Conservation (phyloP, 345 rosid species). For the Citrus trifoliata region DNA sequence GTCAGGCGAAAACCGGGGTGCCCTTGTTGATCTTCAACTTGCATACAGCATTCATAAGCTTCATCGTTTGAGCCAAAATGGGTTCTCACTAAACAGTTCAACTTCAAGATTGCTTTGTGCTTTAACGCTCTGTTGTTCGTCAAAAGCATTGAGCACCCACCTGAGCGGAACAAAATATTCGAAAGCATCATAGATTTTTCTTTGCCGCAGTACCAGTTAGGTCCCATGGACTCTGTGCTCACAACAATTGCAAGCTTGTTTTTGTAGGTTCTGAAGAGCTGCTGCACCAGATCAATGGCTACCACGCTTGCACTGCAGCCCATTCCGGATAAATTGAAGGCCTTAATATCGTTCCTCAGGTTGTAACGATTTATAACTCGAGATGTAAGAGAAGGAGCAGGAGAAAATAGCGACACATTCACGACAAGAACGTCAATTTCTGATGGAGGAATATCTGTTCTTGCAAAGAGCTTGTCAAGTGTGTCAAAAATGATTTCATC, state of each 20-base stretch:
- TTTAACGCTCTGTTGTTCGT: slow-evolving; percentile 50
- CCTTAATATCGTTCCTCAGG: slow-evolving; percentile 59
- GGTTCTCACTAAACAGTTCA: slow-evolving; percentile 40
- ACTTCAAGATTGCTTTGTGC: slow-evolving; percentile 45
- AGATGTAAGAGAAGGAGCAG: slow-evolving; percentile 62
- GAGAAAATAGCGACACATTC: slow-evolving; percentile 62
- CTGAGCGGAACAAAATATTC: slow-evolving; percentile 63
- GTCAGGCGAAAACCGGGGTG: slow-evolving; percentile 49
- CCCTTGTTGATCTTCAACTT: slow-evolving; percentile 56
- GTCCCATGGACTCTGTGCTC: slow-evolving; percentile 67
- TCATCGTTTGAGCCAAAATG: slow-evolving; percentile 58
- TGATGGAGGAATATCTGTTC: slow-evolving; percentile 44
- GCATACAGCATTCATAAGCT: slow-evolving; percentile 63
- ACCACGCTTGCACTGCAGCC: slow-evolving; percentile 65
- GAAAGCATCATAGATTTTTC: slow-evolving; percentile 81
- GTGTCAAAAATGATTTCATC: slow-evolving; percentile 58
- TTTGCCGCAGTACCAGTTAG: slow-evolving; percentile 71
- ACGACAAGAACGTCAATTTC: slow-evolving; percentile 61
- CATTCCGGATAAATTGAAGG: slow-evolving; percentile 67
- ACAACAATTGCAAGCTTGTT: slow-evolving; percentile 60
- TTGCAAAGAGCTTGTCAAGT: slow-evolving; percentile 52
- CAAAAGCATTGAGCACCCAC: slow-evolving; percentile 72
- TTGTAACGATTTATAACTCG: slow-evolving; percentile 61
- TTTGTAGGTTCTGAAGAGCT: slow-evolving; percentile 39
- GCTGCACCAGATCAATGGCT: slow-evolving; percentile 46